These are phyloP conservation scores for Alternaria arbusti DNA, from an alignment of 2,329 filamentous ascomycete species.

Conservation along the genomic window DNA sequence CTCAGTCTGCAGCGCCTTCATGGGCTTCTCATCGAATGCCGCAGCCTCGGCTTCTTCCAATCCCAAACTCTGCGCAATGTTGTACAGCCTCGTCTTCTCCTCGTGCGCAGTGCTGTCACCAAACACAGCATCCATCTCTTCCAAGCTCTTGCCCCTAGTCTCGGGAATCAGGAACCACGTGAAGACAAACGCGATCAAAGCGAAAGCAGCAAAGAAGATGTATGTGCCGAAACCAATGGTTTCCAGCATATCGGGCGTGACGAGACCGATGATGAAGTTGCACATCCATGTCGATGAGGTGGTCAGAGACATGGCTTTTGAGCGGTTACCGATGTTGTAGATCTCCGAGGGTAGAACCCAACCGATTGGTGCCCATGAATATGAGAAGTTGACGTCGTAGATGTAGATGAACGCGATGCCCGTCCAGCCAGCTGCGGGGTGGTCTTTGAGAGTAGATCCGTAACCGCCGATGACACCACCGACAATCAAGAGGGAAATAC, in stretches of 20 bases:
- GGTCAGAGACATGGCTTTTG: conserved; percentile 73
- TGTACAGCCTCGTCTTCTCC: conserved; percentile 28
- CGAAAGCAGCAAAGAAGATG: conserved; percentile 61
- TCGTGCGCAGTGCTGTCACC: conserved; percentile 75
- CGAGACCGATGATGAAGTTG: conserved; percentile 69
- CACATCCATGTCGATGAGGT: conserved; percentile 83
- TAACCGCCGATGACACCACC: conserved; percentile 71
- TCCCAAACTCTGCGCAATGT: conserved; percentile 28
- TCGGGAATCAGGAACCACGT: conserved; percentile 65
- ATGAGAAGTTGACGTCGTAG: conserved; percentile 60
- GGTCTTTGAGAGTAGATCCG: conserved; percentile 60
- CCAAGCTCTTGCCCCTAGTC: conserved; percentile 79
- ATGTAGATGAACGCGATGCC: conserved; percentile 69
- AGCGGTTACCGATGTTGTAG: conserved; percentile 71
- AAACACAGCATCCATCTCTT: conserved; percentile 85
- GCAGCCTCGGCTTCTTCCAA: conserved; percentile 20
- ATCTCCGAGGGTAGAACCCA: conserved; percentile 79
- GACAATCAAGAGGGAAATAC: conserved; percentile 72
- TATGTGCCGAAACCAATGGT: conserved; percentile 57
- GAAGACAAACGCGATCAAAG: conserved; percentile 52
- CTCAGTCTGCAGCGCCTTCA: not conserved
- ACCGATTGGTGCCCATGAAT: conserved; percentile 74
- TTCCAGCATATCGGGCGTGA: conserved; percentile 77
- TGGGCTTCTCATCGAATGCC: conserved; percentile 20
- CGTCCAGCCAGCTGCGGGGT: conserved; percentile 71